A percentile compares a stretch with the other conserved stretches of the same genome.
These are phyloP conservation scores for Forsythia suspensa DNA, from an alignment of 257 asterid species.

Conservation along the genomic window DNA sequence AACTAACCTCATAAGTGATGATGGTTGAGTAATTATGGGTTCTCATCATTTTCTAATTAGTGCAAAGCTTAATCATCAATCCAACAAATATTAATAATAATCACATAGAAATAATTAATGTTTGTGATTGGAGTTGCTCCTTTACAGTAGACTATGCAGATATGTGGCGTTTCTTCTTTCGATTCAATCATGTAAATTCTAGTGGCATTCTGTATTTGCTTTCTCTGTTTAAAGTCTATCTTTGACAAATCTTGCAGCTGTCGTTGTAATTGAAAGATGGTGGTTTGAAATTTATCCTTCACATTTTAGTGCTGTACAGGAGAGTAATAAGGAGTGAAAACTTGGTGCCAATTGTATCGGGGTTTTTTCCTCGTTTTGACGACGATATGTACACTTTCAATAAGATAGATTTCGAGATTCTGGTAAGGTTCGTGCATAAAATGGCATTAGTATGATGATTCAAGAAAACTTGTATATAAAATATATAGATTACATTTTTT, in stretches of 20 bases:
- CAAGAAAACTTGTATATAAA: not conserved
- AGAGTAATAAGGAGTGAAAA: not conserved
- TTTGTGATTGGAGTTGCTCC: slow-evolving; percentile 21
- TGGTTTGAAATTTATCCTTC: not conserved
- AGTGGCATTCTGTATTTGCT: slow-evolving; percentile 27
- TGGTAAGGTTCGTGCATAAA: not conserved
- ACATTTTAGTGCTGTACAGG: not conserved
- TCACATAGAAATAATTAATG: not conserved
- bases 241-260: slow-evolving; percentile 14
- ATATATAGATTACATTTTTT: too few species aligned
- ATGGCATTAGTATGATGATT: not conserved
- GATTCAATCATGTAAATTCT: slow-evolving; percentile 9
- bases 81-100: slow-evolving; percentile 28
- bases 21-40: slow-evolving; percentile 15
- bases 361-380: not conserved
- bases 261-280: slow-evolving; percentile 1
- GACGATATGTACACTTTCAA: not conserved
- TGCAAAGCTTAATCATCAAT: slow-evolving; percentile 43
- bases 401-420: not conserved
- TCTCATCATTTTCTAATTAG: slow-evolving; percentile 42
- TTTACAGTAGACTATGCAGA: slow-evolving; percentile 12
- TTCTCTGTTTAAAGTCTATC: slow-evolving; percentile 26
- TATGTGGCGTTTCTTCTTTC: slow-evolving; percentile 13
- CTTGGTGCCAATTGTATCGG: not conserved
- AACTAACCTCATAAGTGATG: slow-evolving; percentile 13